Evolutionary conservation across 2,329 filamentous ascomycete genomes (phyloP).

Genomic region (Exophiala dermatitidis): DNA sequence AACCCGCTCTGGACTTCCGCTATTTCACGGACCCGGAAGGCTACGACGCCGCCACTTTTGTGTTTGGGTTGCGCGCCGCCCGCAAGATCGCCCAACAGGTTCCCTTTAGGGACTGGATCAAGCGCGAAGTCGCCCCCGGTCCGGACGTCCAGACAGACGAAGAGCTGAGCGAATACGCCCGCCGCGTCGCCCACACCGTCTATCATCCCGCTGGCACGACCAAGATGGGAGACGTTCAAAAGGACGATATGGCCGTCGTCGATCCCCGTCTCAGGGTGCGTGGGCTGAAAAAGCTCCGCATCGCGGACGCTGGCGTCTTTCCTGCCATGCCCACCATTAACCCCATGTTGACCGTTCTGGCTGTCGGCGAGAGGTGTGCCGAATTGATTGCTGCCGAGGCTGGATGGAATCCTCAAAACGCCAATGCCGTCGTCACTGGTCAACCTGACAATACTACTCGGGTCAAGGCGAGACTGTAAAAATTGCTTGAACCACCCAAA

Average conservation of each 20-base stretch:
- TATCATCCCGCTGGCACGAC: constrained; percentile 87
- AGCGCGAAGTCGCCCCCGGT: constrained; percentile 72
- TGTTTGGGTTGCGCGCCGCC: constrained; percentile 69
- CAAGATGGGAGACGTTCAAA: constrained; percentile 71
- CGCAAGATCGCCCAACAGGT: constrained; percentile 66
- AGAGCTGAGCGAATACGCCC: constrained; percentile 72
- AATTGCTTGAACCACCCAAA: too few relatives aligned
- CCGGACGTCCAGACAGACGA: constrained; percentile 68
- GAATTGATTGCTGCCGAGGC: constrained; percentile 74
- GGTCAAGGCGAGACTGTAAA: too few relatives aligned
- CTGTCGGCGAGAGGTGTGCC: constrained; percentile 73
- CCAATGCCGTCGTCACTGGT: background rate
- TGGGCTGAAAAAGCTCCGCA: constrained; percentile 65
- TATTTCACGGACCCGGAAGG: constrained; percentile 84
- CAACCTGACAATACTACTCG: too few relatives aligned
- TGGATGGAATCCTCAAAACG: constrained; percentile 47
- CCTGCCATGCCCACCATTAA: constrained; percentile 81
- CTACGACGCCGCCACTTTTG: constrained; percentile 75
- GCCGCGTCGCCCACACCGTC: constrained; percentile 75
- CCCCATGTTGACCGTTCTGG: constrained; percentile 83
- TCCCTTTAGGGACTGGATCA: constrained; percentile 77
- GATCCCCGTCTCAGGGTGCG: constrained; percentile 64
- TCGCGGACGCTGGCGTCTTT: constrained; percentile 83
- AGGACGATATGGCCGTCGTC: constrained; percentile 70
- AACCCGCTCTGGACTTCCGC: constrained; percentile 78